phyloP scores from a whole-genome alignment of 495 filamentous ascomycete species.

The Physcia stellaris region DNA sequence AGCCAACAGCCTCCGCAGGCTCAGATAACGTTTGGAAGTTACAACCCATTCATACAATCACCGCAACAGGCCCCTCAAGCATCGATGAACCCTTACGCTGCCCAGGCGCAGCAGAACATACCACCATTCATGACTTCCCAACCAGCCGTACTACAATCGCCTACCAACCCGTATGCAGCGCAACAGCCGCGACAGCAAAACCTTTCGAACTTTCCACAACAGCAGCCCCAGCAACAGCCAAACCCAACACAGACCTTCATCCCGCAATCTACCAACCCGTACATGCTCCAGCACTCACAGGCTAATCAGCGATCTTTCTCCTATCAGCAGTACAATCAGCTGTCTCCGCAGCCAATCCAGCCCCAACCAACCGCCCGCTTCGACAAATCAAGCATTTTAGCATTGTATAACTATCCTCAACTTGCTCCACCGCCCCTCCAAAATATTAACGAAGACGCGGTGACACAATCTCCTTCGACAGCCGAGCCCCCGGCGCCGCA shows the following conservation, averaged over 20 bases:
- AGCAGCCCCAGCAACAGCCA: slow-evolving; percentile 23
- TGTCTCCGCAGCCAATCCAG: slow-evolving; percentile 22
- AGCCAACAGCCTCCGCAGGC: slow-evolving; percentile 33
- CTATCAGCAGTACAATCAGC: slow-evolving; percentile 20
- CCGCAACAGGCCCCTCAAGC: slow-evolving; percentile 24
- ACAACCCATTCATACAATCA: slow-evolving; percentile 56
- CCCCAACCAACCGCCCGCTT: slow-evolving; percentile 35
- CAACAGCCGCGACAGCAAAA: slow-evolving; percentile 13
- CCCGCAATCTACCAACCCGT: slow-evolving; percentile 23
- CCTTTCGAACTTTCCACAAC: slow-evolving; percentile 28
- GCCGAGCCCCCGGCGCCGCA: slow-evolving; percentile 10
- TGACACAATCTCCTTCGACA: slow-evolving; percentile 17
- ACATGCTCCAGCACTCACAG: slow-evolving; percentile 19
- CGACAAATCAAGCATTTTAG: slow-evolving; percentile 78
- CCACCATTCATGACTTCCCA: too few species aligned
- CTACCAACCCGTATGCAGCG: slow-evolving; percentile 10
- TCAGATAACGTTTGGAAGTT: slow-evolving; percentile 27
- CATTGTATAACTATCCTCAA: slow-evolving; percentile 73
- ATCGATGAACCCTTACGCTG: slow-evolving; percentile 4
- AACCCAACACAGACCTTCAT: slow-evolving; percentile 25
- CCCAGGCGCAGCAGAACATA: slow-evolving; percentile 15
- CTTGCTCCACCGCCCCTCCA: slow-evolving; percentile 33
- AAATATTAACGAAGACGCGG: slow-evolving; percentile 13
- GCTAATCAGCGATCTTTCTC: slow-evolving; percentile 20
- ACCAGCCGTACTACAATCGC: slow-evolving; percentile 39